Evolutionary conservation across 768 basidiomycete species (phyloP).

Genomic region (Amyloporia xantha): DNA sequence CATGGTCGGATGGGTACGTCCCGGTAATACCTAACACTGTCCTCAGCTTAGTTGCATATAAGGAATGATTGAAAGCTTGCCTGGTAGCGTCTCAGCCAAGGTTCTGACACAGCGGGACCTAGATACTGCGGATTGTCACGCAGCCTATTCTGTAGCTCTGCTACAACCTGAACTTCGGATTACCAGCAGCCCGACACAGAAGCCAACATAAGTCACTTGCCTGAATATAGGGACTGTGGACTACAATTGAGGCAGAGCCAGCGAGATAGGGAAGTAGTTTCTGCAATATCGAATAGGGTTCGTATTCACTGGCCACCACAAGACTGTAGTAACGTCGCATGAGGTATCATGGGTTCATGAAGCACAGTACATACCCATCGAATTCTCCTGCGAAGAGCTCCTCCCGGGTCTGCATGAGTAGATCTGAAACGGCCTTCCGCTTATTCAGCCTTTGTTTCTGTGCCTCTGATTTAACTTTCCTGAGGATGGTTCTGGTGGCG

Average conservation of each 20-base stretch:
- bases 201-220: slow-evolving; percentile 31
- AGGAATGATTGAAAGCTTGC: slow-evolving; percentile 21
- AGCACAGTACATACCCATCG: slow-evolving; percentile 58
- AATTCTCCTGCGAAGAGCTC: slow-evolving; percentile 86
- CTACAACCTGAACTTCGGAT: slow-evolving; percentile 57
- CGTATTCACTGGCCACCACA: slow-evolving; percentile 78
- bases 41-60: background rate
- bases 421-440: slow-evolving; percentile 63
- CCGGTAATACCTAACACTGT: slow-evolving; percentile 65
- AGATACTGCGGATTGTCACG: slow-evolving; percentile 63
- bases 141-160: slow-evolving; percentile 68
- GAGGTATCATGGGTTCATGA: no score
- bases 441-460: slow-evolving; percentile 69
- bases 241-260: slow-evolving; percentile 82
- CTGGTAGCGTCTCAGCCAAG: slow-evolving; percentile 87
- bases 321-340: slow-evolving; percentile 39
- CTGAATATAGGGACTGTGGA: slow-evolving; percentile 79
- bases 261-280: slow-evolving; percentile 68
- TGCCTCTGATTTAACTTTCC: slow-evolving; percentile 64
- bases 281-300: slow-evolving; percentile 75
- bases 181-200: no score
- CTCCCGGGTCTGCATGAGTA: slow-evolving; percentile 56
- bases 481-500: slow-evolving; percentile 50
- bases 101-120: slow-evolving; percentile 75
- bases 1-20: slow-evolving; percentile 95